Conservation (phyloP, 371 early-diverging fungal genomes). For the Saksenaea oblongispora region DNA sequence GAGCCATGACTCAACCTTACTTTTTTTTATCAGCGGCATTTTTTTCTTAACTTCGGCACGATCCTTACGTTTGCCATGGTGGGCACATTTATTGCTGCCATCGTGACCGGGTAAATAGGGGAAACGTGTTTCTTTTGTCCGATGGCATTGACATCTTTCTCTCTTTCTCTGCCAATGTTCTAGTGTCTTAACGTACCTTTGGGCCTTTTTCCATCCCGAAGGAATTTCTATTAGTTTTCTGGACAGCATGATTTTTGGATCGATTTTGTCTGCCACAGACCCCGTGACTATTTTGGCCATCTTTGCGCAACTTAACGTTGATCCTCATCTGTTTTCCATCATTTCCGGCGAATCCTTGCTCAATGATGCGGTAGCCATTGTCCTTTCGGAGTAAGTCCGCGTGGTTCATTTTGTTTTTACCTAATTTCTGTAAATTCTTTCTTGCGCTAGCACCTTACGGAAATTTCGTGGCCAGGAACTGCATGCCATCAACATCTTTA, state of each 20-base stretch:
- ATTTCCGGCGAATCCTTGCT: constrained; percentile 94
- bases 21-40: constrained; percentile 55
- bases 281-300: constrained; percentile 95
- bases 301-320: constrained; percentile 89
- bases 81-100: constrained; percentile 88
- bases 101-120: constrained; percentile 76
- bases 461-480: constrained; percentile 80
- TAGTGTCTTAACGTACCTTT: constrained; percentile 69
- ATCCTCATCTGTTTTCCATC: constrained; percentile 89
- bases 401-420: background rate
- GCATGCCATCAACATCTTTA: constrained; percentile 68
- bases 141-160: background rate
- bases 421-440: constrained; percentile 1
- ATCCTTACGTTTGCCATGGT: constrained; percentile 90
- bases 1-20: background rate
- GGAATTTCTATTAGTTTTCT: constrained; percentile 68
- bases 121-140: background rate
- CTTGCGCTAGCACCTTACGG: constrained; percentile 64
- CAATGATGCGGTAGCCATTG: constrained; percentile 96
- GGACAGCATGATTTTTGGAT: constrained; percentile 91
- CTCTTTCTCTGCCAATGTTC: no score
- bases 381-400: constrained; percentile 76
- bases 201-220: constrained; percentile 73
- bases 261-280: constrained; percentile 94
- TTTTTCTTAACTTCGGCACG: constrained; percentile 86